Evolutionary conservation across 1,139 yeast species (phyloP).

Genomic region (Casaregolazyma suthepensis): DNA sequence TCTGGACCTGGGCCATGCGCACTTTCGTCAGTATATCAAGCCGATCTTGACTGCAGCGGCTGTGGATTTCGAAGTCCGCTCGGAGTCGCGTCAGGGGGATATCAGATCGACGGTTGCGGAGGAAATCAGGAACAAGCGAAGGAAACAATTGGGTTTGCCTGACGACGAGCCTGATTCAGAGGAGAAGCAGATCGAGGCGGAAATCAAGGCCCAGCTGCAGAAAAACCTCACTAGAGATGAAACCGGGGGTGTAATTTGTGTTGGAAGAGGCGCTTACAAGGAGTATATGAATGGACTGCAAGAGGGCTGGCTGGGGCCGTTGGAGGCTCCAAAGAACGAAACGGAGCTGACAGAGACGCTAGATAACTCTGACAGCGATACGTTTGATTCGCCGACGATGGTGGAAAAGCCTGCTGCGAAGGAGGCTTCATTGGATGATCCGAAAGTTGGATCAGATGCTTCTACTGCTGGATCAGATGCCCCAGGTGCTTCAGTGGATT

Average conservation of each 20-base stretch:
- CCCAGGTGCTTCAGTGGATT: conserved; percentile 1
- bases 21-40: conserved; percentile 76
- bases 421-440: background rate
- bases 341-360: conserved; percentile 3
- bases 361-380: background rate
- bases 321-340: conserved; percentile 35
- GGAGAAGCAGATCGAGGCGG: conserved; percentile 27
- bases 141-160: conserved; percentile 31
- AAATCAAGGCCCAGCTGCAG: conserved; percentile 16
- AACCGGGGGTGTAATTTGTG: conserved; percentile 81
- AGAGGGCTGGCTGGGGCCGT: conserved; percentile 91
- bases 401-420: background rate
- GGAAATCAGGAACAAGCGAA: conserved; percentile 65
- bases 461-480: background rate
- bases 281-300: conserved; percentile 88
- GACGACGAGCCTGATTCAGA: conserved; percentile 20
- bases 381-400: background rate
- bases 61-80: conserved; percentile 70
- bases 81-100: conserved; percentile 78
- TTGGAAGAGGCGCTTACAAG: conserved; percentile 94
- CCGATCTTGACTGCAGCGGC: conserved; percentile 86
- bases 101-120: conserved; percentile 79
- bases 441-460: background rate
- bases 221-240: conserved; percentile 23
- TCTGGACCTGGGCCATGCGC: conserved; percentile 64